Evolutionary conservation across 768 basidiomycete genomes (phyloP).

Genomic region (Tylopilus felleus): DNA sequence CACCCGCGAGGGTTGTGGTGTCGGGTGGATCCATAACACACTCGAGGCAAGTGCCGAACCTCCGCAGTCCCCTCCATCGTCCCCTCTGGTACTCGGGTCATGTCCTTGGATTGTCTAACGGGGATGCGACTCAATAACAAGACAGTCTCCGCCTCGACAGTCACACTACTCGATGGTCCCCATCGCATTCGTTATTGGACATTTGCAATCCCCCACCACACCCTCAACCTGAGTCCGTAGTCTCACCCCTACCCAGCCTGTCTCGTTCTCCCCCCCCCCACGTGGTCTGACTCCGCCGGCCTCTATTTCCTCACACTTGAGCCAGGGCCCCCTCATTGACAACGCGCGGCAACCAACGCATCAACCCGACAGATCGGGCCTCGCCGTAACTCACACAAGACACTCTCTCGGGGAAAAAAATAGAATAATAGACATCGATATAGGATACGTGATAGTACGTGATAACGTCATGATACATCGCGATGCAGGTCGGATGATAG

Average conservation of each 20-base stretch:
- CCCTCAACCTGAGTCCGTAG: slow-evolving; percentile 21
- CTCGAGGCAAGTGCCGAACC: neutral
- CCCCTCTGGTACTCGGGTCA: too few species aligned
- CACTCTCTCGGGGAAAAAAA: neutral
- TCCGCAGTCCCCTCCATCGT: neutral
- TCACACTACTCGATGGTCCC: too few species aligned
- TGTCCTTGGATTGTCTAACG: too few species aligned
- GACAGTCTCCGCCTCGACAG: too few species aligned
- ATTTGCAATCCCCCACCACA: slow-evolving; percentile 12
- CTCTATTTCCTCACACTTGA: neutral
- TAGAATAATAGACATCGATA: slow-evolving; percentile 22
- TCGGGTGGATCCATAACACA: neutral
- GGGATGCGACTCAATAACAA: too few species aligned
- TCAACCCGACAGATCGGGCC: slow-evolving; percentile 13
- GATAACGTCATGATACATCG: neutral
- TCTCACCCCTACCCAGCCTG: neutral
- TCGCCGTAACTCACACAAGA: neutral
- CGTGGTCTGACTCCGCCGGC: slow-evolving; percentile 4
- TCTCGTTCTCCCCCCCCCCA: neutral
- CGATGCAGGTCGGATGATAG: neutral
- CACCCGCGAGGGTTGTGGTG: neutral
- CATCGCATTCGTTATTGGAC: neutral
- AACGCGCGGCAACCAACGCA: slow-evolving; percentile 19
- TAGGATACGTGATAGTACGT: neutral
- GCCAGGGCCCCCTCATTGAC: slow-evolving; percentile 22